Evolutionary conservation across 495 filamentous ascomycete species (phyloP).

Genomic region (Daldinia childiae): DNA sequence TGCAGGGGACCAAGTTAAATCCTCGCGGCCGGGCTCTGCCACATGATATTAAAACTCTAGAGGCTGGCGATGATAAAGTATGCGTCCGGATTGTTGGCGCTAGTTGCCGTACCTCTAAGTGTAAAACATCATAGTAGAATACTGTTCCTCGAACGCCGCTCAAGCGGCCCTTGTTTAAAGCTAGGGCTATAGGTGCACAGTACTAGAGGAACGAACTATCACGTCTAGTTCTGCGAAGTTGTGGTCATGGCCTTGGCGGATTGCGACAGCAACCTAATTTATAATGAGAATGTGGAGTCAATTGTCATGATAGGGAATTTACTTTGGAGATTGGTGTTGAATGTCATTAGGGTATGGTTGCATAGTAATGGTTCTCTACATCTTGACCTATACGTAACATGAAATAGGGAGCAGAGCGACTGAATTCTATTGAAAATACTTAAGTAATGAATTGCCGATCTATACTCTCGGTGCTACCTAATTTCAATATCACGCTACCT

Average conservation of each 20-base stretch:
- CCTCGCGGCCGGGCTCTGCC: not conserved
- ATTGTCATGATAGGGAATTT: not conserved
- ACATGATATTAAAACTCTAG: not conserved
- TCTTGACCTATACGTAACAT: not conserved
- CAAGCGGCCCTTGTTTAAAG: not conserved
- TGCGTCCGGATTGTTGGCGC: not conserved
- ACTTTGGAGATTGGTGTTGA: not conserved
- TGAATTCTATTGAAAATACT: too few relatives aligned
- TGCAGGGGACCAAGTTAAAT: not conserved
- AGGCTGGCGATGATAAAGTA: not conserved
- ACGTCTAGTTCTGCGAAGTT: conserved; percentile 6
- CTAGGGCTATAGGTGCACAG: not conserved
- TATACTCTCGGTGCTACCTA: too few relatives aligned
- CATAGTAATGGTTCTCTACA: not conserved
- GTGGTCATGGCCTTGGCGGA: not conserved
- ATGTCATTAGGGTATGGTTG: not conserved
- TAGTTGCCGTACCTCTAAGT: not conserved
- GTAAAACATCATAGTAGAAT: not conserved
- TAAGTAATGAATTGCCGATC: too few relatives aligned
- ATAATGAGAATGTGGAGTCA: not conserved
- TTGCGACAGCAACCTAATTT: not conserved
- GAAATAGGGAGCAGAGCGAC: too few relatives aligned
- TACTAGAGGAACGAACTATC: not conserved
- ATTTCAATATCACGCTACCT: too few relatives aligned
- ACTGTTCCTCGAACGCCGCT: not conserved